phyloP scores from a whole-genome alignment of 2,329 filamentous ascomycete species.

The Chaetomiaceae sp. region DNA sequence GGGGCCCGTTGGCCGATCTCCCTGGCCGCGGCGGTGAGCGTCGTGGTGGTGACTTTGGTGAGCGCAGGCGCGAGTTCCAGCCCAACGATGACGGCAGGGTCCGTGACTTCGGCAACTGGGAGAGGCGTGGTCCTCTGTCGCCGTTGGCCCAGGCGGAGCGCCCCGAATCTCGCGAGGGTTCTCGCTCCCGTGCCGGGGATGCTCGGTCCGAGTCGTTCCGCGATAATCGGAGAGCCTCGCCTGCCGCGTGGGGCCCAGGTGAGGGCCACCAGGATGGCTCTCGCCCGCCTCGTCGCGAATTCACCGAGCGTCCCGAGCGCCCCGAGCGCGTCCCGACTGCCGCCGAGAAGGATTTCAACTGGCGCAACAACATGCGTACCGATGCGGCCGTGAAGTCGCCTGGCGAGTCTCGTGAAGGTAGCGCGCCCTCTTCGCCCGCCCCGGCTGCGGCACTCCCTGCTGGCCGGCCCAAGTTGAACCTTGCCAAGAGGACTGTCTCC shows the following conservation, averaged over 20 bases:
- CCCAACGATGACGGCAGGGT: conserved; percentile 65
- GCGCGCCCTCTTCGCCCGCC: conserved; percentile 68
- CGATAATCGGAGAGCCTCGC: conserved; percentile 61
- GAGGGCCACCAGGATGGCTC: conserved; percentile 60
- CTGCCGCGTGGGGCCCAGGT: conserved; percentile 64
- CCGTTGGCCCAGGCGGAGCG: conserved; percentile 56
- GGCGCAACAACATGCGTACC: conserved; percentile 88
- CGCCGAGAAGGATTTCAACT: conserved; percentile 88
- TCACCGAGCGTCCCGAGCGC: conserved; percentile 60
- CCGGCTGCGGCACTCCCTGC: conserved; percentile 43
- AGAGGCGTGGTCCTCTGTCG: conserved; percentile 86
- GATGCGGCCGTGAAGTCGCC: conserved; percentile 61
- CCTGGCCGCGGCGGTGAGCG: conserved; percentile 41
- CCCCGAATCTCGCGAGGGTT: conserved; percentile 49
- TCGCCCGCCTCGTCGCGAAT: conserved; percentile 72
- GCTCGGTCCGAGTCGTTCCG: conserved; percentile 55
- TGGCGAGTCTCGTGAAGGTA: conserved; percentile 65
- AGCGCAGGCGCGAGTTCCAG: conserved; percentile 63
- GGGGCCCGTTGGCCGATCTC: conserved; percentile 31
- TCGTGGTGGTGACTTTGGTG: conserved; percentile 49
- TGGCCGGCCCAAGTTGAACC: conserved; percentile 76
- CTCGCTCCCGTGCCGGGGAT: conserved; percentile 51
- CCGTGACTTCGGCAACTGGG: conserved; percentile 85
- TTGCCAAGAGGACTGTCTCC: conserved; percentile 85
- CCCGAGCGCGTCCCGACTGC: conserved; percentile 73